Conservation (phyloP, 1,284 basidiomycete genomes). For the Heliocybe sulcata region DNA sequence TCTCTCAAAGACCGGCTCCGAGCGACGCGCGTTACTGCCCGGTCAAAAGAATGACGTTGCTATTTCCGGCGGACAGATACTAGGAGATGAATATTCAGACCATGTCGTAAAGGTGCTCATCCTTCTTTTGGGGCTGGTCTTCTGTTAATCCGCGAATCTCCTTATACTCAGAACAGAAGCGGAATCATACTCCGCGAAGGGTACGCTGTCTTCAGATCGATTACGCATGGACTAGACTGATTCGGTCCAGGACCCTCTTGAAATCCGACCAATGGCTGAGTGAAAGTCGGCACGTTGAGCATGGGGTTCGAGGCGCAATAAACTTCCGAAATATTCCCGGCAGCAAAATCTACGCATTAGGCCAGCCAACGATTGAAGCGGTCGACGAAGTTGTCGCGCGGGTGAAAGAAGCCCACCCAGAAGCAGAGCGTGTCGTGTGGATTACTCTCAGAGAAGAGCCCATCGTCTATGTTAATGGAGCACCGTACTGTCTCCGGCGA, state of each 20-base stretch:
- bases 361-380: conserved; percentile 91
- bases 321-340: conserved; percentile 88
- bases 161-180: conserved; percentile 63
- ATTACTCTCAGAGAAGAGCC: conserved; percentile 93
- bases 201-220: conserved; percentile 30
- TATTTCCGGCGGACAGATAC: conserved; percentile 76
- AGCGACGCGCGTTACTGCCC: conserved; percentile 45
- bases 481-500: conserved; percentile 72
- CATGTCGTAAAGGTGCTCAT: conserved; percentile 77
- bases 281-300: conserved; percentile 56
- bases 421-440: conserved; percentile 73
- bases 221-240: conserved; percentile 3
- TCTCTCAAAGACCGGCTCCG: conserved; percentile 60
- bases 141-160: conserved; percentile 4
- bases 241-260: conserved; percentile 57
- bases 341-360: conserved; percentile 85
- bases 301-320: conserved; percentile 83
- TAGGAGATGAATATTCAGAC: conserved; percentile 92
- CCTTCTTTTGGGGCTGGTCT: neutral
- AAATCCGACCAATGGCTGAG: conserved; percentile 91
- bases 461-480: conserved; percentile 89
- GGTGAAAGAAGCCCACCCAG: conserved; percentile 59
- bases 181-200: conserved; percentile 89
- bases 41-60: conserved; percentile 72
- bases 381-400: conserved; percentile 77